Evolutionary conservation across 225 moss, liverwort and hornwort species (phyloP).

Genomic region (Anthoceros angustus): DNA sequence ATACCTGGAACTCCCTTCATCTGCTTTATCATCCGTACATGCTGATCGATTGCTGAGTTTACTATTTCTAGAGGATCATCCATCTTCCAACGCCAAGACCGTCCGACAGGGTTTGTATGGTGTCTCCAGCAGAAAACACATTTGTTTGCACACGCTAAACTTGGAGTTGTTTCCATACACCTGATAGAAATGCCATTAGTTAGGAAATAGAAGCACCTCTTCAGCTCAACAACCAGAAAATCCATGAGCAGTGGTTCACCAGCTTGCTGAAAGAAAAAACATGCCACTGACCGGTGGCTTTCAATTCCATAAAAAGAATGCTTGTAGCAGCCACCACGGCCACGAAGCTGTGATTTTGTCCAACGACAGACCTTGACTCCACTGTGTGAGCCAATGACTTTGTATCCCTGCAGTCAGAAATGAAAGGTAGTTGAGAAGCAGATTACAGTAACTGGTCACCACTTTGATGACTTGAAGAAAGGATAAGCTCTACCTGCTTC

Average conservation of each 20-base stretch:
- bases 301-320: slow-evolving; percentile 99
- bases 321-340: slow-evolving; percentile 97
- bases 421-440: slow-evolving; percentile 9
- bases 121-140: slow-evolving; percentile 99
- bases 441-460: slow-evolving; percentile 1
- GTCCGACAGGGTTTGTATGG: slow-evolving; percentile 94
- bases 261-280: not conserved
- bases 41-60: slow-evolving; percentile 77
- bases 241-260: not conserved
- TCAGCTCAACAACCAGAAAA: not conserved
- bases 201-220: not conserved
- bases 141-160: slow-evolving; percentile 97
- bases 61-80: slow-evolving; percentile 93
- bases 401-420: slow-evolving; percentile 53
- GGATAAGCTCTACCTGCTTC: slow-evolving; percentile 47
- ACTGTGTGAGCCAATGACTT: slow-evolving; percentile 89
- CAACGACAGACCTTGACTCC: slow-evolving; percentile 98
- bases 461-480: not conserved
- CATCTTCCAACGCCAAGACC: slow-evolving; percentile 98
- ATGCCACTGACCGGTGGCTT: slow-evolving; percentile 60
- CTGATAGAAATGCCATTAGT: slow-evolving; percentile 14
- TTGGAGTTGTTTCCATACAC: slow-evolving; percentile 98
- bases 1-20: slow-evolving; percentile 99
- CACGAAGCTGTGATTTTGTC: slow-evolving; percentile 95
- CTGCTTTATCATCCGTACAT: slow-evolving; percentile 75